Evolutionary conservation across 257 asterid species (phyloP).

Genomic region (Ilex aquifolium): DNA sequence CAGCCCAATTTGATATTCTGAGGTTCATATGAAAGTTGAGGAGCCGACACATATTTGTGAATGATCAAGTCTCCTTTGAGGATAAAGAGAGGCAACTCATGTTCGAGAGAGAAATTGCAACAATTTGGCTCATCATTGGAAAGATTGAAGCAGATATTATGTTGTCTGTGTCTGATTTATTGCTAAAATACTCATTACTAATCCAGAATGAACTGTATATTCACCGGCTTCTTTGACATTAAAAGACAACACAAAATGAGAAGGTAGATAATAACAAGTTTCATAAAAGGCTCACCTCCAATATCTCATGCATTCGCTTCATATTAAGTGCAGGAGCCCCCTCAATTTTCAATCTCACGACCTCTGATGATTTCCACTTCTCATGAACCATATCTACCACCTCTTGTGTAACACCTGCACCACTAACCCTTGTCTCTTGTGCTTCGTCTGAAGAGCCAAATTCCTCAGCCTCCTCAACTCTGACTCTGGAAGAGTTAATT

Average conservation of each 20-base stretch:
- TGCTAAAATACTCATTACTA: too few relatives aligned
- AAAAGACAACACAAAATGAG: not conserved
- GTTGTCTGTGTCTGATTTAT: too few relatives aligned
- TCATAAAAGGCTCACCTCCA: constrained; percentile 55
- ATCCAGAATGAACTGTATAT: too few relatives aligned
- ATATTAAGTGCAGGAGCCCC: constrained; percentile 93
- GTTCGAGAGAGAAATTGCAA: too few relatives aligned
- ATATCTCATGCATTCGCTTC: constrained; percentile 78
- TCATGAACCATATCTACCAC: constrained; percentile 75
- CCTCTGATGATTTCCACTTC: constrained; percentile 79
- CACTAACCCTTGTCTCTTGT: constrained; percentile 57
- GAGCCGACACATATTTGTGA: too few relatives aligned
- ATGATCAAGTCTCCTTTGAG: too few relatives aligned
- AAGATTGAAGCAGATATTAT: too few relatives aligned
- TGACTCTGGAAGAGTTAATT: constrained; percentile 73
- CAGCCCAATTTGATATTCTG: too few relatives aligned
- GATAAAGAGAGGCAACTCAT: too few relatives aligned
- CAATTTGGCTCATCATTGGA: too few relatives aligned
- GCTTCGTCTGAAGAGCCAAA: constrained; percentile 63
- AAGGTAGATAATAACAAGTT: not conserved
- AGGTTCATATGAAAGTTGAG: too few relatives aligned
- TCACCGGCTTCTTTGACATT: not conserved
- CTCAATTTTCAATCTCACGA: constrained; percentile 78
- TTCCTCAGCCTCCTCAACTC: constrained; percentile 70
- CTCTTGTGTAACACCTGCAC: constrained; percentile 78